Evolutionary conservation across 306 rosid genomes (phyloP).

Genomic region (Lablab purpureus): DNA sequence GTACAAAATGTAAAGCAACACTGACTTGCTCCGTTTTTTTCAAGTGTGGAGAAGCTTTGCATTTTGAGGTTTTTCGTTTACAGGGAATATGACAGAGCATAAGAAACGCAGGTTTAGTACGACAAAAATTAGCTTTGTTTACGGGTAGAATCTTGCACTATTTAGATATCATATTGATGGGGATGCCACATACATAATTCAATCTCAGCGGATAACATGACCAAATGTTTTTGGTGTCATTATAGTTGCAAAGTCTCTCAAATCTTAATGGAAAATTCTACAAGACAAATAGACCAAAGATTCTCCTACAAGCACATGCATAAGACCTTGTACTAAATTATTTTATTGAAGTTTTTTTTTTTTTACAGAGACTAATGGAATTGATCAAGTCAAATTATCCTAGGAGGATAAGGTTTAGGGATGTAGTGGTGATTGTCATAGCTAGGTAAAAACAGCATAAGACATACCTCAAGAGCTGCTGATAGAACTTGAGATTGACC

Average conservation of each 20-base stretch:
- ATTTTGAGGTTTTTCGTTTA: slow-evolving; percentile 14
- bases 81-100: not conserved
- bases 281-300: not conserved
- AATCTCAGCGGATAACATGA: not conserved
- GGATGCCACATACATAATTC: slow-evolving; percentile 6
- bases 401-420: not conserved
- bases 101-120: slow-evolving; percentile 20
- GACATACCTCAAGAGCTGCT: slow-evolving; percentile 86
- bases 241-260: not conserved
- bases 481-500: slow-evolving; percentile 96
- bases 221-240: not conserved
- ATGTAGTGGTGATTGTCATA: not conserved
- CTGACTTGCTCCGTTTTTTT: not conserved
- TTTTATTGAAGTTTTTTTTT: slow-evolving; percentile 21
- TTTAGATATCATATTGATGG: slow-evolving; percentile 25
- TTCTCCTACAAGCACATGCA: not conserved
- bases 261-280: not conserved
- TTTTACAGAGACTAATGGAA: slow-evolving; percentile 14
- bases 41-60: not conserved
- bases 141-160: slow-evolving; percentile 1
- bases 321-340: slow-evolving; percentile 23
- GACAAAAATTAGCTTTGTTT: slow-evolving; percentile 1
- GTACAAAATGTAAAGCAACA: slow-evolving; percentile 21
- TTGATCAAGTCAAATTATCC: slow-evolving; percentile 21
- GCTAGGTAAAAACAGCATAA: slow-evolving; percentile 32